Conservation (phyloP, 495 filamentous ascomycete genomes). For the Chaetomium fimeti region DNA sequence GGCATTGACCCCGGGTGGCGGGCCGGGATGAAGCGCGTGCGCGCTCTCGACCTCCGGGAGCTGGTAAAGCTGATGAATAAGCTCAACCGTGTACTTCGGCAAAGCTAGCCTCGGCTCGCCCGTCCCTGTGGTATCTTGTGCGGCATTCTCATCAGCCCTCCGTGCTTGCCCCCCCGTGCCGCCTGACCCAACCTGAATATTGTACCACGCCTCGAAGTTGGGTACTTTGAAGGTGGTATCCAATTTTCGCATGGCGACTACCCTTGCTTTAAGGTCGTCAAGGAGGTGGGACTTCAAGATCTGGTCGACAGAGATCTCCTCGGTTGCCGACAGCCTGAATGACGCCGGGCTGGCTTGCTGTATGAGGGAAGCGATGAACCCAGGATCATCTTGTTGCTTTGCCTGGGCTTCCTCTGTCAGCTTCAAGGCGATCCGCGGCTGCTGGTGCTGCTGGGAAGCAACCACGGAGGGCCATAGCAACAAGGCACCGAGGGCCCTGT, state of each 20-base stretch:
- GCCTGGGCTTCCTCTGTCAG: constrained; percentile 7
- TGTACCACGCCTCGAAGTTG: constrained; percentile 19
- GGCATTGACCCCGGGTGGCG: constrained; percentile 17
- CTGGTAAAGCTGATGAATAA: constrained; percentile 15
- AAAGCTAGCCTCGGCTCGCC: constrained; percentile 1
- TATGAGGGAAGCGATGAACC: constrained; percentile 8
- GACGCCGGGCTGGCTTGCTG: background rate
- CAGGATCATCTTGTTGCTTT: constrained; percentile 11
- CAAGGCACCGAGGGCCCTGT: background rate
- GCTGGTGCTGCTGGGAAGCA: constrained; percentile 1
- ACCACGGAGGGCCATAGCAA: background rate
- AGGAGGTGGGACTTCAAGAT: background rate
- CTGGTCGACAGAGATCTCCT: background rate
- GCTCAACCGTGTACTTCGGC: background rate
- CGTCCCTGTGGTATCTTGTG: background rate
- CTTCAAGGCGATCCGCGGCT: constrained; percentile 14
- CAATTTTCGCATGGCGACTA: background rate
- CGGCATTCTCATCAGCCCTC: background rate
- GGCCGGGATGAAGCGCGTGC: constrained; percentile 11
- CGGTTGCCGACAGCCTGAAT: background rate
- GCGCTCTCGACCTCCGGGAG: constrained; percentile 4
- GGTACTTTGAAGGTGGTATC: background rate
- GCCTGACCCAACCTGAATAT: constrained; percentile 4
- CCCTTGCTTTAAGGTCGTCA: background rate
- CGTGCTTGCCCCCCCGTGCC: background rate